Percentiles rank a stretch among this genome's conserved stretches.
phyloP scores from a whole-genome alignment of 2,329 filamentous ascomycete species.

The Aureobasidium sp. region DNA sequence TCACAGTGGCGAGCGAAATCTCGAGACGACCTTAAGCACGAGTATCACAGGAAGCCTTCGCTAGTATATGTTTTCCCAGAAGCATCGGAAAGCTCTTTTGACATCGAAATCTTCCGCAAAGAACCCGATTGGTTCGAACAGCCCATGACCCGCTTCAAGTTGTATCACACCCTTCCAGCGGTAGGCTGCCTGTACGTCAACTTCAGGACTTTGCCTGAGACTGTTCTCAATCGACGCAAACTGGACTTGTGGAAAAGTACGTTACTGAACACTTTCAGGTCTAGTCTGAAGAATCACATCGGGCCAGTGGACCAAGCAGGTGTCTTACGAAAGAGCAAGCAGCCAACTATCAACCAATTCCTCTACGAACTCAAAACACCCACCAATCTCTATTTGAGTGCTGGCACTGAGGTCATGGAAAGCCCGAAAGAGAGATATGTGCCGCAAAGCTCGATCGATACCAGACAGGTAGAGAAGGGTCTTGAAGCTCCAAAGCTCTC shows the following conservation, averaged over 20 bases:
- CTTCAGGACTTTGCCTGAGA: neutral
- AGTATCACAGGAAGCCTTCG: neutral
- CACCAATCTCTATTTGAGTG: neutral
- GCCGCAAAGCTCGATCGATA: neutral
- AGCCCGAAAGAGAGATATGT: neutral
- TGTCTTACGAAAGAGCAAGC: neutral
- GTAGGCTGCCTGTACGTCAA: neutral
- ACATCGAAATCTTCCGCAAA: neutral
- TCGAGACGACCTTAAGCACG: no score
- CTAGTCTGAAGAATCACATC: neutral
- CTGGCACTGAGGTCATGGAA: neutral
- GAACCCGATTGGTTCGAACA: neutral
- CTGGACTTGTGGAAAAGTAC: neutral
- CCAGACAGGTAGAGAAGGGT: neutral
- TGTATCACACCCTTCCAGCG: neutral
- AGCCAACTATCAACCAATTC: neutral
- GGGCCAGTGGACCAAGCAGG: neutral
- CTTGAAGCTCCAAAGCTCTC: neutral
- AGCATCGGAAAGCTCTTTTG: neutral
- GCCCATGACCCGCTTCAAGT: neutral
- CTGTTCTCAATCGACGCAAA: neutral
- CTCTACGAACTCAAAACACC: neutral
- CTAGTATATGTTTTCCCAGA: neutral
- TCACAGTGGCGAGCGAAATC: neutral
- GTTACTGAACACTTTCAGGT: neutral